A percentile compares a stretch with the other conserved stretches of the same genome.
phyloP scores from a whole-genome alignment of 2,329 filamentous ascomycete species.

The Aspergillus puulaauensis region DNA sequence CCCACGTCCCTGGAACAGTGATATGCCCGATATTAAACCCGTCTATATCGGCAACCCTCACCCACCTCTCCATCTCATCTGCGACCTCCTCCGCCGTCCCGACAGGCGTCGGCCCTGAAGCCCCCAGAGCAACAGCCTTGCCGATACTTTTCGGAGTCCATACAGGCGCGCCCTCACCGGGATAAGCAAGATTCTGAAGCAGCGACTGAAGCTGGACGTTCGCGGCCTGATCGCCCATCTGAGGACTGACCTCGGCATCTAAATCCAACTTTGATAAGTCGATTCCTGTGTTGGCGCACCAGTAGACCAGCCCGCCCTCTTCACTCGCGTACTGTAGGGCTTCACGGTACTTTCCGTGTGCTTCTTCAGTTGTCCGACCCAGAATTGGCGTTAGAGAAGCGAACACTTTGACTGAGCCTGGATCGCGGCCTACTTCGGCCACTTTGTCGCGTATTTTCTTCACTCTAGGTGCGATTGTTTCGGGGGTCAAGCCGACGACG shows the following conservation, averaged over 20 bases:
- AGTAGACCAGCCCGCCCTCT: not conserved
- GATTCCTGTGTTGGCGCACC: conserved; percentile 50
- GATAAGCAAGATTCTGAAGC: conserved; percentile 25
- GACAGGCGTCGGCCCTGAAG: conserved; percentile 49
- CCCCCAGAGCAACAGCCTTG: conserved; percentile 49
- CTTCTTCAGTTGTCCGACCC: conserved; percentile 53
- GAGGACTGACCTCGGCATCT: conserved; percentile 52
- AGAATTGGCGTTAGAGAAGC: conserved; percentile 52
- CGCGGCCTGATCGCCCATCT: conserved; percentile 30
- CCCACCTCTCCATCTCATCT: conserved; percentile 50
- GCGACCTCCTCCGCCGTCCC: conserved; percentile 48
- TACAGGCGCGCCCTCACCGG: conserved; percentile 47
- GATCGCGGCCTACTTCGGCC: conserved; percentile 53
- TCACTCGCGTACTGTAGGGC: conserved; percentile 47
- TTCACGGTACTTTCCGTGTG: conserved; percentile 52
- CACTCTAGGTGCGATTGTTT: conserved; percentile 51
- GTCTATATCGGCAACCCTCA: conserved; percentile 44
- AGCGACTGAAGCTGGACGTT: not conserved
- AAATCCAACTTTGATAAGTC: conserved; percentile 59
- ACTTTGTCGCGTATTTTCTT: conserved; percentile 55
- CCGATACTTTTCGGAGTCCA: conserved; percentile 49
- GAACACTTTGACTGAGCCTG: conserved; percentile 58
- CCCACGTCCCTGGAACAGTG: conserved; percentile 53
- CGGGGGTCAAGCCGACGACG: conserved; percentile 54
- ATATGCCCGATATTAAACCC: conserved; percentile 49